Percentiles rank a stretch among this genome's conserved stretches.
phyloP scores from a whole-genome alignment of 805 yeast genomes.

The Myxozyma monticola region DNA sequence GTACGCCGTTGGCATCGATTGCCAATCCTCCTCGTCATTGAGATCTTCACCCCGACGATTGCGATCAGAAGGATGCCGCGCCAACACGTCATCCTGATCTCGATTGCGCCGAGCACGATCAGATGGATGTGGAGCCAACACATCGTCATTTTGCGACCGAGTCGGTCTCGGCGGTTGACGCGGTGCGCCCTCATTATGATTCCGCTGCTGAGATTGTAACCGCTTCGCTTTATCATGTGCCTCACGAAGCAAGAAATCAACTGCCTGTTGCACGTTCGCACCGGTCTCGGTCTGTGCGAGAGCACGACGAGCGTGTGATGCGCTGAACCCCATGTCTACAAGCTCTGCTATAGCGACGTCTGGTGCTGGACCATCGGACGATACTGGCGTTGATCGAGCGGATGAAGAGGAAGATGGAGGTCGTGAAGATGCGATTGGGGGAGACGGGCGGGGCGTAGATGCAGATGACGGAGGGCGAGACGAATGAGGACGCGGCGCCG shows the following conservation, averaged over 20 bases:
- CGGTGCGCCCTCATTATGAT: not conserved
- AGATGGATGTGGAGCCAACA: conserved; percentile 12
- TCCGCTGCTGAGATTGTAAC: conserved; percentile 12
- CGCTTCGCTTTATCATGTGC: conserved; percentile 48
- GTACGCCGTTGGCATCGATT: conserved; percentile 22
- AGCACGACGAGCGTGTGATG: conserved; percentile 61
- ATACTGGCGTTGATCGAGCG: conserved; percentile 1
- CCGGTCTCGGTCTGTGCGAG: conserved; percentile 54
- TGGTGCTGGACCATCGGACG: not conserved
- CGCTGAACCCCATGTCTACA: conserved; percentile 76
- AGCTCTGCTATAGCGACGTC: conserved; percentile 58
- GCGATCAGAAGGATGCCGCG: conserved; percentile 9
- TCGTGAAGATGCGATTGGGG: not conserved
- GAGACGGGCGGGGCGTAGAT: not conserved
- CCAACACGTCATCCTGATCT: conserved; percentile 2
- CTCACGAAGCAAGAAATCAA: conserved; percentile 61
- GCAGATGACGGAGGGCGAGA: conserved; percentile 3
- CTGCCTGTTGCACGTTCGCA: conserved; percentile 61
- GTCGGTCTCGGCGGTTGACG: not conserved
- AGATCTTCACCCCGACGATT: not conserved
- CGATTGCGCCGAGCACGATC: not conserved
- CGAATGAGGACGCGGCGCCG: conserved; percentile 1
- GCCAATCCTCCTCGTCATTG: conserved; percentile 17
- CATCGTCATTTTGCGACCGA: not conserved
- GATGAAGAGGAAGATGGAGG: not conserved